Percentiles rank a stretch among this genome's conserved stretches.
These are phyloP conservation scores for Cymbopogon citratus DNA, from an alignment of 176 grass and related monocot genomes.

Conservation along the genomic window DNA sequence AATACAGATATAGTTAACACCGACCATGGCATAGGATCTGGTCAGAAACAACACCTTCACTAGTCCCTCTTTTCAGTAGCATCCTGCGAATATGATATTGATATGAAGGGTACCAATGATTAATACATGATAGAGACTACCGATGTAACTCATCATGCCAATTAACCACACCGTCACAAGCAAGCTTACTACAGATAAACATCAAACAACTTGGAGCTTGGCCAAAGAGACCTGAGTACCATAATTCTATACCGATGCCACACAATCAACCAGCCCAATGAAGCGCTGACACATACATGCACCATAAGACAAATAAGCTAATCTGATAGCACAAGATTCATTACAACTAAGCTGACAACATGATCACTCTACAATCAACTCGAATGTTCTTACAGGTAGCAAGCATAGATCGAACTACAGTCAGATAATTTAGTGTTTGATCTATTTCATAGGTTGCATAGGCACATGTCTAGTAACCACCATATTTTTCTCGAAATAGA, in stretches of 20 bases:
- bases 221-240: neutral
- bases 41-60: too few species aligned
- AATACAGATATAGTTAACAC: too few species aligned
- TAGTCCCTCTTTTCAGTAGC: neutral
- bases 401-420: too few species aligned
- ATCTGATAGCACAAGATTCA: neutral
- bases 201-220: neutral
- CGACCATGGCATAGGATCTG: too few species aligned
- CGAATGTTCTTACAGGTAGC: neutral
- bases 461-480: neutral
- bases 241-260: neutral
- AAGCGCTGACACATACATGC: neutral
- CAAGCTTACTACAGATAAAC: neutral
- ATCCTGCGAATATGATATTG: neutral
- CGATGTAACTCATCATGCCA: neutral
- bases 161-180: neutral
- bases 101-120: neutral
- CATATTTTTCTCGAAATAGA: neutral
- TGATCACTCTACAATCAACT: neutral
- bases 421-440: too few species aligned
- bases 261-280: neutral
- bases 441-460: neutral
- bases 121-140: neutral
- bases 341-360: neutral
- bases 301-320: neutral